Evolutionary conservation across 2,329 filamentous ascomycete genomes (phyloP).

Genomic region (Didymella pomorum): DNA sequence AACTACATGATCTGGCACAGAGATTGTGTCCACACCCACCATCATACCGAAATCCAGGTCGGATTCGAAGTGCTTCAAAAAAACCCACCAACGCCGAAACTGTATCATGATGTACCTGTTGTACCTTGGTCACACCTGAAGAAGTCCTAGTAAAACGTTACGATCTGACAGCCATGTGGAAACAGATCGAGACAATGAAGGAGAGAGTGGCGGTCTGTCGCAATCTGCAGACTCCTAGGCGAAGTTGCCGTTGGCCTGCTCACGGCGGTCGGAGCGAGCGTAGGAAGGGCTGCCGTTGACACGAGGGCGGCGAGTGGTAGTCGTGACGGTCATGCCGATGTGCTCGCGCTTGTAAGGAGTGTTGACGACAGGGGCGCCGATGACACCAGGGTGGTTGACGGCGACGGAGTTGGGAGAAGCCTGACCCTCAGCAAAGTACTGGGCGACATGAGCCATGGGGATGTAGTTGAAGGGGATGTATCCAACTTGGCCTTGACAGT

Average conservation of each 20-base stretch:
- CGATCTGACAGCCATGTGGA: conserved; percentile 26
- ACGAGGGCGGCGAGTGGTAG: conserved; percentile 24
- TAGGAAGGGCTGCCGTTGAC: conserved; percentile 16
- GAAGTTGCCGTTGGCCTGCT: conserved; percentile 22
- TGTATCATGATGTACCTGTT: conserved; percentile 21
- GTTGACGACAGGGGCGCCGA: conserved; percentile 28
- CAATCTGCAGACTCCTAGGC: conserved; percentile 20
- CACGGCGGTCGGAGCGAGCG: conserved; percentile 16
- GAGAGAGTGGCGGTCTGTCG: conserved; percentile 6
- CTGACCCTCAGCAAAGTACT: conserved; percentile 30
- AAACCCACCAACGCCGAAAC: conserved; percentile 19
- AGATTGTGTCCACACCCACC: conserved; percentile 29
- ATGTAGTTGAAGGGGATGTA: conserved; percentile 40
- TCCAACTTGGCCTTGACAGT: conserved; percentile 31
- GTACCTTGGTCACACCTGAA: conserved; percentile 14
- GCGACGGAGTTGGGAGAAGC: conserved; percentile 16
- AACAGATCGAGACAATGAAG: conserved; percentile 24
- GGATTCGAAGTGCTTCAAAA: conserved; percentile 20
- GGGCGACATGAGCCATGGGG: conserved; percentile 32
- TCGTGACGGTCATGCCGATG: conserved; percentile 13
- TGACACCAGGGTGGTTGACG: conserved; percentile 32
- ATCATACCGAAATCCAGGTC: conserved; percentile 27
- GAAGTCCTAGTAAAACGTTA: conserved; percentile 20
- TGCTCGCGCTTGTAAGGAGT: conserved; percentile 16
- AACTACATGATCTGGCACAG: conserved; percentile 26